These are phyloP conservation scores for Penicillium sp. DNA, from an alignment of 2,329 filamentous ascomycete genomes.

Conservation along the genomic window DNA sequence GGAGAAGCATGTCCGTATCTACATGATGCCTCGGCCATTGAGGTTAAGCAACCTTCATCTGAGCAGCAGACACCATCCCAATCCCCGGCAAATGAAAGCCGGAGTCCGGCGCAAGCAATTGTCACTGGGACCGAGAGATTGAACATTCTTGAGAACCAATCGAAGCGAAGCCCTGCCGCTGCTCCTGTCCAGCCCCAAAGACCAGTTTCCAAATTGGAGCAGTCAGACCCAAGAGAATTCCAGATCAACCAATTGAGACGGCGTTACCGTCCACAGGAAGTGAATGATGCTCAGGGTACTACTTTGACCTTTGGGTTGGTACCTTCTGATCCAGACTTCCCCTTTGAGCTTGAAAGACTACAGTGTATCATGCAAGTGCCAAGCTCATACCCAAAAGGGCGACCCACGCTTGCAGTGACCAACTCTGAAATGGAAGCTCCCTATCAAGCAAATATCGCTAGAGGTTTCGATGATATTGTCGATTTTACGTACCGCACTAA, in stretches of 20 bases:
- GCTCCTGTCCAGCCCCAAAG: constrained; percentile 51
- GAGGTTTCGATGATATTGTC: constrained; percentile 67
- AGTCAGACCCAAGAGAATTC: constrained; percentile 68
- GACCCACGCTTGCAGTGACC: constrained; percentile 61
- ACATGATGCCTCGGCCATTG: constrained; percentile 41
- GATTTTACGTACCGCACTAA: constrained; percentile 50
- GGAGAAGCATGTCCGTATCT: constrained; percentile 53
- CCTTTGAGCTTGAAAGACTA: constrained; percentile 70
- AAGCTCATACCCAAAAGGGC: constrained; percentile 57
- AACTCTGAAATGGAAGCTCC: constrained; percentile 71
- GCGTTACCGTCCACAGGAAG: constrained; percentile 59
- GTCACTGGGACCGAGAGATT: constrained; percentile 20
- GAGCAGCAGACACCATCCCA: constrained; percentile 18
- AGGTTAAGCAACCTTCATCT: constrained; percentile 17
- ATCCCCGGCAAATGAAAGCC: constrained; percentile 6
- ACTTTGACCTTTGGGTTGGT: constrained; percentile 63
- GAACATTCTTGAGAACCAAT: constrained; percentile 24
- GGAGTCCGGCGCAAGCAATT: constrained; percentile 12
- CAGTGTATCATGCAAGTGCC: constrained; percentile 69
- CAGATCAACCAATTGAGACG: constrained; percentile 71
- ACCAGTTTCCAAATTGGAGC: constrained; percentile 65
- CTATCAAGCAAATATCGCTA: constrained; percentile 74
- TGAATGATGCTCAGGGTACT: constrained; percentile 51
- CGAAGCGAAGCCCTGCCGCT: constrained; percentile 42
- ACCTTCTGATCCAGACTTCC: constrained; percentile 81